Percentiles rank a stretch among this genome's conserved stretches.
These are phyloP conservation scores for Chalciporus sp. DNA, from an alignment of 1,284 basidiomycete genomes.

Conservation along the genomic window DNA sequence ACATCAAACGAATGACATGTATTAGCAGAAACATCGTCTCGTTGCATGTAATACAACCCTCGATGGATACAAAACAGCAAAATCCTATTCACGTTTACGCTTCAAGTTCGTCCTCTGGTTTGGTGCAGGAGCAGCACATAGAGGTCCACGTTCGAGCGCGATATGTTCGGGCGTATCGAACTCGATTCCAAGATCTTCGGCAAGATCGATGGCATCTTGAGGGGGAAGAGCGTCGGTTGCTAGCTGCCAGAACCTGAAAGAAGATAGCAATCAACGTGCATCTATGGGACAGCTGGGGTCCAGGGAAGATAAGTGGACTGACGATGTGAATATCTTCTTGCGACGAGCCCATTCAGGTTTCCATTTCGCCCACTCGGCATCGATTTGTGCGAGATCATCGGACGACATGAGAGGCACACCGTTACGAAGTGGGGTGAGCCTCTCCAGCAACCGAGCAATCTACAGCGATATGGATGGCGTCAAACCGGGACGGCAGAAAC, in stretches of 20 bases:
- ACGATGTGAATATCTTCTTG: conserved; percentile 71
- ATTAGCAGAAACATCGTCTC: neutral
- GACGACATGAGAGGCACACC: conserved; percentile 68
- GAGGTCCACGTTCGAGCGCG: conserved; percentile 38
- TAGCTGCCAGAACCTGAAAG: conserved; percentile 67
- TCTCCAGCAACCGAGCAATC: conserved; percentile 50
- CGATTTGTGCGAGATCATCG: conserved; percentile 61
- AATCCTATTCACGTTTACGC: conserved; percentile 30
- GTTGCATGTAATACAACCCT: neutral
- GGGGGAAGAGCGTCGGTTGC: conserved; percentile 67
- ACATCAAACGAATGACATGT: neutral
- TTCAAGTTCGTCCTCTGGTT: conserved; percentile 27
- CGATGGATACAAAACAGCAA: neutral
- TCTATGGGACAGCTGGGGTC: neutral
- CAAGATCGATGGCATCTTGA: conserved; percentile 60
- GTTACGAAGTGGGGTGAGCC: conserved; percentile 65
- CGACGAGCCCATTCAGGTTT: conserved; percentile 70
- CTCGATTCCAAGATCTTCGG: conserved; percentile 77
- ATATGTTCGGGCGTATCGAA: conserved; percentile 67
- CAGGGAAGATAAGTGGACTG: conserved; percentile 19
- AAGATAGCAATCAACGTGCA: conserved; percentile 3
- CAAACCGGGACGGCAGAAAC: neutral
- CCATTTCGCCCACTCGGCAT: conserved; percentile 72
- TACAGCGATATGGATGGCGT: conserved; percentile 29
- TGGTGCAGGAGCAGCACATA: conserved; percentile 17